Percentiles rank a stretch among this genome's conserved stretches.
Evolutionary conservation across 495 filamentous ascomycete species (phyloP).

Genomic region (Aspergillus hancockii): DNA sequence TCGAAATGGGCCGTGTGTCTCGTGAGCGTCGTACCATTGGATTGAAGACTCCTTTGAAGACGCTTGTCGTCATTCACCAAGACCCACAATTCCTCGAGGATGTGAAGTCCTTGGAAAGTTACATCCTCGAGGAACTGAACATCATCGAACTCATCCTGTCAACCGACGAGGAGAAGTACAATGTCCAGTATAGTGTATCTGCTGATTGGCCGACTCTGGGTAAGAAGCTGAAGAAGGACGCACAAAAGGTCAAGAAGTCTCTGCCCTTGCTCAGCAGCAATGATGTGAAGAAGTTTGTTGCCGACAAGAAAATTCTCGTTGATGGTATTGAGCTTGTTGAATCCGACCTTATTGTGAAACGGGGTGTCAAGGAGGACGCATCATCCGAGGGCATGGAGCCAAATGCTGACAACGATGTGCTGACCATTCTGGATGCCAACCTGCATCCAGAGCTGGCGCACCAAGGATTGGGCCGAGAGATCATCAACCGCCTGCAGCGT

Average conservation of each 20-base stretch:
- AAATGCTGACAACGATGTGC: constrained; percentile 80
- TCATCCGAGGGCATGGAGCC: constrained; percentile 72
- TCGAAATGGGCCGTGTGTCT: constrained; percentile 83
- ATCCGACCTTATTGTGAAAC: constrained; percentile 81
- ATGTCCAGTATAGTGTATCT: constrained; percentile 82
- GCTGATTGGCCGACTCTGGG: constrained; percentile 94
- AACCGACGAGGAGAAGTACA: constrained; percentile 84
- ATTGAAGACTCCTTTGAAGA: constrained; percentile 88
- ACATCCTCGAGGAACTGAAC: constrained; percentile 91
- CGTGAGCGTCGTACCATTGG: constrained; percentile 83
- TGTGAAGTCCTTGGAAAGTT: constrained; percentile 76
- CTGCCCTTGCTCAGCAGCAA: constrained; percentile 76
- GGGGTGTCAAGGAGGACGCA: constrained; percentile 70
- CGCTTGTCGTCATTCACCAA: constrained; percentile 84
- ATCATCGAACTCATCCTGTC: constrained; percentile 81
- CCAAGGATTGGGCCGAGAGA: constrained; percentile 76
- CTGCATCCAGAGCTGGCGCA: constrained; percentile 72
- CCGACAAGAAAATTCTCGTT: constrained; percentile 69
- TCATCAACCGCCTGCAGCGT: constrained; percentile 80
- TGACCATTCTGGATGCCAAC: constrained; percentile 76
- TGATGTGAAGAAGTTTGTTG: constrained; percentile 73
- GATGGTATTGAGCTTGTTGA: constrained; percentile 79
- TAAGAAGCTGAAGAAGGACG: constrained; percentile 96
- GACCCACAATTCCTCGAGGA: constrained; percentile 84
- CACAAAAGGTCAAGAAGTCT: constrained; percentile 85